These are phyloP conservation scores for Oryza glaberrima DNA, from an alignment of 176 grass and related monocot species.

Conservation along the genomic window DNA sequence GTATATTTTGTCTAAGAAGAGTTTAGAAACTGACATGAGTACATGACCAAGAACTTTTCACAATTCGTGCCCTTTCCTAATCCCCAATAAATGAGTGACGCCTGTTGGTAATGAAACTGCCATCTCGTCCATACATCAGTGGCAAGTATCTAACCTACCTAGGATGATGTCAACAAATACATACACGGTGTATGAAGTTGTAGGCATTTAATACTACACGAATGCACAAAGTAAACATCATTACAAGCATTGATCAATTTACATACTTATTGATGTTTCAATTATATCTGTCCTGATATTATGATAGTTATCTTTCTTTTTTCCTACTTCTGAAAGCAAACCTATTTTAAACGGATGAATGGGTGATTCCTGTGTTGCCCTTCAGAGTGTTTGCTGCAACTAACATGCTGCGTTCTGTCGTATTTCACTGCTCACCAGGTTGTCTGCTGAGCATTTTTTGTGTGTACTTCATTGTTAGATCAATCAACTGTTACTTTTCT, in stretches of 20 bases:
- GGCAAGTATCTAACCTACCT: slow-evolving; percentile 10
- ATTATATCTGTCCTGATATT: not conserved
- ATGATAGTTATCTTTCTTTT: not conserved
- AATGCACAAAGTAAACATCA: slow-evolving; percentile 9
- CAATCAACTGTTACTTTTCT: not conserved
- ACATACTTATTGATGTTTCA: not conserved
- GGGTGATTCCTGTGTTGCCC: not conserved
- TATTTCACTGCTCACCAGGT: slow-evolving; percentile 4
- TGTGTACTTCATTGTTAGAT: slow-evolving; percentile 18
- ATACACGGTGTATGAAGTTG: not conserved
- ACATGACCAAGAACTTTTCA: not conserved
- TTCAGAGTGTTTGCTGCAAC: slow-evolving; percentile 3
- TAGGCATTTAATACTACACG: not conserved
- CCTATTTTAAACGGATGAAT: slow-evolving; percentile 1
- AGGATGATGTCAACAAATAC: slow-evolving; percentile 18
- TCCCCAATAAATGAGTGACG: not conserved
- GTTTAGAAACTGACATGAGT: not conserved
- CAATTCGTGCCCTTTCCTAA: slow-evolving; percentile 7
- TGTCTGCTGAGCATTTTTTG: not conserved
- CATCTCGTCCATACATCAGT: not conserved
- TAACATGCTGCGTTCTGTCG: not conserved
- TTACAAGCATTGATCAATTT: not conserved
- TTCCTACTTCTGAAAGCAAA: slow-evolving; percentile 3
- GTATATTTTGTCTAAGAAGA: not conserved
- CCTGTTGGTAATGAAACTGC: not conserved